Percentiles rank a stretch among this genome's conserved stretches.
Conservation (phyloP, 2,329 filamentous ascomycete species). For the Myotisia sp. region DNA sequence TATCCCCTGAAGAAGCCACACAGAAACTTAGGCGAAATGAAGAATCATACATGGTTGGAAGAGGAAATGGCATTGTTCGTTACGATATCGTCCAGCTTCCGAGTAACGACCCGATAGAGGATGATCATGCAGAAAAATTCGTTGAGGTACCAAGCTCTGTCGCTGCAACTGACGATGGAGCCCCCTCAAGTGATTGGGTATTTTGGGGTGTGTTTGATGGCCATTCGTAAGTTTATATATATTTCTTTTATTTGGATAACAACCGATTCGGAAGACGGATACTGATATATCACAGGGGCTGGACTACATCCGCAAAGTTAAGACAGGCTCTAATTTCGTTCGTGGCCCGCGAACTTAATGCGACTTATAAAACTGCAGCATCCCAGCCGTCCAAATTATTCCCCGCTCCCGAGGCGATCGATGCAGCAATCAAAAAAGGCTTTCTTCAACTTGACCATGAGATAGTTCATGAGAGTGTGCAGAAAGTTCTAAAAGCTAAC, state of each 20-base stretch:
- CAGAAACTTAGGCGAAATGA: conserved; percentile 78
- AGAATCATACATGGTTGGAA: conserved; percentile 77
- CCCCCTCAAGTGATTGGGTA: conserved; percentile 78
- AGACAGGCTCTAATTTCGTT: conserved; percentile 84
- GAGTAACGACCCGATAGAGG: conserved; percentile 95
- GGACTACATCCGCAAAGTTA: conserved; percentile 94
- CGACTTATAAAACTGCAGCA: conserved; percentile 67
- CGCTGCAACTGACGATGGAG: conserved; percentile 40
- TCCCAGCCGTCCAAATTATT: conserved; percentile 42
- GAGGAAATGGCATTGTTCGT: conserved; percentile 79
- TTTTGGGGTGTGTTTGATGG: conserved; percentile 99
- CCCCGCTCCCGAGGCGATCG: conserved; percentile 67
- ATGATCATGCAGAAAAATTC: conserved; percentile 96
- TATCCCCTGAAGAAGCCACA: conserved; percentile 86
- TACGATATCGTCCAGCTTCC: conserved; percentile 92
- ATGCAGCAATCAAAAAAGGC: conserved; percentile 80
- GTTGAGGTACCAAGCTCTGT: conserved; percentile 64
- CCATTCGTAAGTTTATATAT: conserved; percentile 52
- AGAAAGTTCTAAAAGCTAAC: conserved; percentile 77
- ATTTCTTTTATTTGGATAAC: neutral
- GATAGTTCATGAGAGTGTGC: conserved; percentile 83
- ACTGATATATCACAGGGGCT: conserved; percentile 55
- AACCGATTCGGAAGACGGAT: conserved; percentile 7
- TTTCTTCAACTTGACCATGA: conserved; percentile 84
- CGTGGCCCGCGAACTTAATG: conserved; percentile 83